Percentiles rank a stretch among this genome's conserved stretches.
Evolutionary conservation across 1,284 basidiomycete genomes (phyloP).

Genomic region (Fomitopsis pinicola): DNA sequence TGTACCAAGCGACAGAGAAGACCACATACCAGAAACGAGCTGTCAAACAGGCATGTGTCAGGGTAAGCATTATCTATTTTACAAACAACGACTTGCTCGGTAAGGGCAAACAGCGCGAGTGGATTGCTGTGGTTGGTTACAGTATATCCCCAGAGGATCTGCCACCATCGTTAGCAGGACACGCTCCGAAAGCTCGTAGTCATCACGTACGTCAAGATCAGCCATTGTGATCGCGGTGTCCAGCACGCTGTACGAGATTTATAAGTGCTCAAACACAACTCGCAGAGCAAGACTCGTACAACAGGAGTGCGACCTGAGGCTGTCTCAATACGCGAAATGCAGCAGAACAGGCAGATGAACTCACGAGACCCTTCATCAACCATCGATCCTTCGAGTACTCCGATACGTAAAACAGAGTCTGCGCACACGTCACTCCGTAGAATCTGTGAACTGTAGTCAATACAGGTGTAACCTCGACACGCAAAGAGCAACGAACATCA

Average conservation of each 20-base stretch:
- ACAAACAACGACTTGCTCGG: not conserved
- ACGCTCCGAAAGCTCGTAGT: not conserved
- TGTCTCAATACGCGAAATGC: not conserved
- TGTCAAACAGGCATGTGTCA: not conserved
- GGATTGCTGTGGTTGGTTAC: not conserved
- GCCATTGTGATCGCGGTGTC: not conserved
- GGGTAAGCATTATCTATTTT: not conserved
- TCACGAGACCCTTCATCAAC: not conserved
- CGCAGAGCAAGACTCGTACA: not conserved
- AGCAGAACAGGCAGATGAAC: not conserved
- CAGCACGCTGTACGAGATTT: not conserved
- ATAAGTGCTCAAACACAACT: not conserved
- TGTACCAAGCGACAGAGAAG: no score
- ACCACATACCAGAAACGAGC: not conserved
- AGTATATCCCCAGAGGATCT: not conserved
- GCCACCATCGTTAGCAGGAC: not conserved
- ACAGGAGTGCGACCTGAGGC: not conserved
- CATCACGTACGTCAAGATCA: not conserved
- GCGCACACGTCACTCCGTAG: slow-evolving; percentile 1
- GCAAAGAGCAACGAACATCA: not conserved
- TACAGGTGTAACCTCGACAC: not conserved
- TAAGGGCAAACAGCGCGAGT: not conserved
- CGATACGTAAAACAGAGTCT: not conserved
- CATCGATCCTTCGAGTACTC: not conserved
- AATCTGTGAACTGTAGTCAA: not conserved